Base-by-base conservation (phyloP, 768 basidiomycete genomes). In the Coprinopsis cinerea region DNA sequence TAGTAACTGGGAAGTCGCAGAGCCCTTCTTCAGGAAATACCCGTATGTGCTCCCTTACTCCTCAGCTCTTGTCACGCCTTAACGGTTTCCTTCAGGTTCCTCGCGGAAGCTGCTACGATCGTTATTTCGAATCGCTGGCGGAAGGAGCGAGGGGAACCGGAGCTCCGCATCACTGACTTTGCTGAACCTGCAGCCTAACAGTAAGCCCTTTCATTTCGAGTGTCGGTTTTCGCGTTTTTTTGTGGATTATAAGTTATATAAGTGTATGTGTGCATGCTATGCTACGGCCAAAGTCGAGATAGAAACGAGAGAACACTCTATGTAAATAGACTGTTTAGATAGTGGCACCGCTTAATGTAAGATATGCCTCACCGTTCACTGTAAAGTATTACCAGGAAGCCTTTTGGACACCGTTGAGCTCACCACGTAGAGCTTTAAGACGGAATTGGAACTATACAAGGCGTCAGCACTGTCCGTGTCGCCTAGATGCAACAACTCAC, bases 51-150 rank as follows among this genome's bases (percentile, higher is more conserved):
- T 45, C 13, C 27, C 35, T 26, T 25, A 14, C 44, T 26, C 47
- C 15, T 27, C 25, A 6, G 25, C 5, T 17, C 5, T 35, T 6
- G 42, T 17, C 10, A 6, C 34, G 24, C 37, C 47, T 41, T 47
- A 53, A 43, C 55, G 30, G 14, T 45, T 15, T 11, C 24, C 13
- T 20, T 6, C 57, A 95, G 92, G 41, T 89, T 85, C 64, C 74
- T 97, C 50, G 75, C 91, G 28, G 92, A 94, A 53, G 75, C 77
- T 28, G 71, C 77, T 2, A 86, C 87, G 0, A 65, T 93, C 41
- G 75, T 63, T 26, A 80, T 85, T 47, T 75, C 81, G 36, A 96
- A 97, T 65, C 79, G 82, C n/a, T 96, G 94, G 94, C 76, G 93
- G 53, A 73, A 79, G 52, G 86, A 90, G 57, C 75, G 91, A 52